Percentiles rank a stretch among this genome's conserved stretches.
Conservation (phyloP, 768 basidiomycete genomes). For the Pleurotus citrinopileatus region DNA sequence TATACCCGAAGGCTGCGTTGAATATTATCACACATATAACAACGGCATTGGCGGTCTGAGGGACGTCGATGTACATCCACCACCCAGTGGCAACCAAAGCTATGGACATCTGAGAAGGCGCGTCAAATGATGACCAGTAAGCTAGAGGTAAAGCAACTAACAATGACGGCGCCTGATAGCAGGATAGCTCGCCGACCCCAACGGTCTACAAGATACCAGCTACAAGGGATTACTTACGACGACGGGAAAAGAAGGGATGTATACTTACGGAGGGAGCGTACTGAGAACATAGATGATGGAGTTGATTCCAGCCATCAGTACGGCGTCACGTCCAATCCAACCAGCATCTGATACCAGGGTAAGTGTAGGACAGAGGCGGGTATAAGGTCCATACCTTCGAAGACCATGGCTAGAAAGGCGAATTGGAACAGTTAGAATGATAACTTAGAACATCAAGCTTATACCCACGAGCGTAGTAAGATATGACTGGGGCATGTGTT, state of each 20-base stretch:
- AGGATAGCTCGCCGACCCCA: slow-evolving; percentile 89
- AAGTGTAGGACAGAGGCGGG: slow-evolving; percentile 1
- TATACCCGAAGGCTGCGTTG: slow-evolving; percentile 93
- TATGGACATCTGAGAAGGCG: slow-evolving; percentile 64
- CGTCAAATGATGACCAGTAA: slow-evolving; percentile 2
- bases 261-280: slow-evolving; percentile 81
- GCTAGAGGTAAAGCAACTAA: slow-evolving; percentile 30
- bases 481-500: slow-evolving; percentile 61
- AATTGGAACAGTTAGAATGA: slow-evolving; percentile 10
- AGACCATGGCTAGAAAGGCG: slow-evolving; percentile 65
- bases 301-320: slow-evolving; percentile 96
- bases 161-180: slow-evolving; percentile 79
- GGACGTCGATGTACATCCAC: slow-evolving; percentile 91
- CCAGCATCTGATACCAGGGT: slow-evolving; percentile 93
- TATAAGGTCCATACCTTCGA: slow-evolving; percentile 63
- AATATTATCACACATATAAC: slow-evolving; percentile 87
- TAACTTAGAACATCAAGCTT: slow-evolving; percentile 1
- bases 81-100: slow-evolving; percentile 81
- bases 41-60: slow-evolving; percentile 82
- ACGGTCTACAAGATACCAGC: slow-evolving; percentile 92
- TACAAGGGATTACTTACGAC: slow-evolving; percentile 25
- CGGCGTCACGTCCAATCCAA: slow-evolving; percentile 90
- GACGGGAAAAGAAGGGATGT: slow-evolving; percentile 9
- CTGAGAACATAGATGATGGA: slow-evolving; percentile 76
- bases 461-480: slow-evolving; percentile 86